phyloP scores from a whole-genome alignment of 768 basidiomycete species.

The Psilocybe cyanescens region DNA sequence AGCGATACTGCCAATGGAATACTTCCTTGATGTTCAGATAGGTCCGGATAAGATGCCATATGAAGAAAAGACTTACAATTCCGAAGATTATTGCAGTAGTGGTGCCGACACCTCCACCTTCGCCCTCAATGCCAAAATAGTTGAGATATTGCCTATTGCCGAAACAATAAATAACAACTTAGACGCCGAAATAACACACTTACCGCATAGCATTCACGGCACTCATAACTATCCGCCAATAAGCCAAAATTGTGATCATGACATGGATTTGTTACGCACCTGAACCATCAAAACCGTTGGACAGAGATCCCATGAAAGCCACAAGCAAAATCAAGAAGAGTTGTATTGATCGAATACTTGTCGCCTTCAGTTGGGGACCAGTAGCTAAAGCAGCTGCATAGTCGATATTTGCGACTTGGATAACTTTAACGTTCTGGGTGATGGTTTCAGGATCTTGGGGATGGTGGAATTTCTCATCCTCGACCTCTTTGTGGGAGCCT shows the following conservation, averaged over 20 bases:
- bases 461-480: conserved; percentile 15
- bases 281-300: conserved; percentile 52
- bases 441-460: background rate
- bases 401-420: conserved; percentile 43
- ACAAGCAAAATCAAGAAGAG: conserved; percentile 34
- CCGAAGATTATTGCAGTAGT: conserved; percentile 48
- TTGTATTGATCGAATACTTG: conserved; percentile 41
- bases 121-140: conserved; percentile 43
- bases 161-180: conserved; percentile 2
- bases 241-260: background rate
- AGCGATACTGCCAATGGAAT: conserved; percentile 45
- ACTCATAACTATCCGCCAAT: conserved; percentile 41
- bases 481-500: conserved; percentile 4
- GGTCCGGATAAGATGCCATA: background rate
- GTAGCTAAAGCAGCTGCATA: conserved; percentile 48
- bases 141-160: conserved; percentile 39
- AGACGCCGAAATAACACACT: conserved; percentile 12
- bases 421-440: conserved; percentile 24
- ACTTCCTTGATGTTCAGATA: conserved; percentile 27
- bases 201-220: conserved; percentile 52
- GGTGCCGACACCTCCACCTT: conserved; percentile 46
- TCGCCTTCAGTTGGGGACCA: conserved; percentile 43
- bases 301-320: conserved; percentile 48
- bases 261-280: conserved; percentile 28
- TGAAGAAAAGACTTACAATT: conserved; percentile 33